Percentiles rank a stretch among this genome's conserved stretches.
Conservation (phyloP, 2,329 filamentous ascomycete species). For the Elsinoe batatas region DNA sequence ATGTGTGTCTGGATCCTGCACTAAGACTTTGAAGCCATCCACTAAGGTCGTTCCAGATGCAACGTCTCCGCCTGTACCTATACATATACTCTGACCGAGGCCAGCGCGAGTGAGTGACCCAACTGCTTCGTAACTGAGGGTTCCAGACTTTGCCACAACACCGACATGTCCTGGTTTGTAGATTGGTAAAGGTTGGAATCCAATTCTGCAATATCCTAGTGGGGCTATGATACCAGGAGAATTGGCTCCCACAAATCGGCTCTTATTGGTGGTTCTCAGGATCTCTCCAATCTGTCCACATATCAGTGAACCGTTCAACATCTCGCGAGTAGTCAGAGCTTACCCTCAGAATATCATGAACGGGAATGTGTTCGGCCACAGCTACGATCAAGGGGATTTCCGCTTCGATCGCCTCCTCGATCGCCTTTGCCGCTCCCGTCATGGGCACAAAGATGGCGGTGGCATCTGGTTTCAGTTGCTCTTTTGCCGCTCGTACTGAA, state of each 20-base stretch:
- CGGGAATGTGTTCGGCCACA: conserved; percentile 69
- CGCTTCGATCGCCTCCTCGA: conserved; percentile 70
- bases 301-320: not conserved
- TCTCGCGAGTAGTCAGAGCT: not conserved
- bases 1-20: conserved; percentile 56
- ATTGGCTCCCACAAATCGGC: conserved; percentile 69
- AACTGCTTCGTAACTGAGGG: conserved; percentile 70
- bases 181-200: conserved; percentile 66
- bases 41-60: conserved; percentile 64
- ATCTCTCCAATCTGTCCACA: not conserved
- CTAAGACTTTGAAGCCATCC: conserved; percentile 58
- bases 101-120: conserved; percentile 64
- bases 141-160: conserved; percentile 72
- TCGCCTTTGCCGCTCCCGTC: conserved; percentile 60
- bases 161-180: conserved; percentile 61
- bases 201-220: conserved; percentile 55
- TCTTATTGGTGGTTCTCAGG: conserved; percentile 29
- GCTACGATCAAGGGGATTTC: conserved; percentile 69
- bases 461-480: conserved; percentile 62
- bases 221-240: conserved; percentile 72
- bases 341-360: conserved; percentile 67
- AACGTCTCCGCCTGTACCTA: conserved; percentile 69
- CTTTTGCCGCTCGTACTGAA: conserved; percentile 57
- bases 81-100: conserved; percentile 65
- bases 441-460: conserved; percentile 73